phyloP scores from a whole-genome alignment of 345 rosid genomes.

The Eucalyptus victrix region DNA sequence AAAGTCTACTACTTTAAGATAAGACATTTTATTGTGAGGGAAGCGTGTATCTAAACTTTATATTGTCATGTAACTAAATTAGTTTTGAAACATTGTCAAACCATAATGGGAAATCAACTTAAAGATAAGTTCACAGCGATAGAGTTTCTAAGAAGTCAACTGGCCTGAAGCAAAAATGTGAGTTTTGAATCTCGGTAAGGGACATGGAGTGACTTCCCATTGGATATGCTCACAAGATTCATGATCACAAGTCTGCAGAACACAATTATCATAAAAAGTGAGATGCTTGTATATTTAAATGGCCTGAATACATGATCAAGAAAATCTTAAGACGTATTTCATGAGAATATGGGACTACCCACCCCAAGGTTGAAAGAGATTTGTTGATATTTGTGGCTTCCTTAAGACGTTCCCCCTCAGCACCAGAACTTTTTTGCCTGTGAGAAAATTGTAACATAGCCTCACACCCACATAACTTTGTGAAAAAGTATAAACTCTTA shows the following conservation, averaged over 20 bases:
- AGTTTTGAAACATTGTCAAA: not conserved
- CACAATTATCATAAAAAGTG: not conserved
- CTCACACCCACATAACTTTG: not conserved
- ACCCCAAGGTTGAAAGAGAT: slow-evolving; percentile 99
- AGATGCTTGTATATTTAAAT: not conserved
- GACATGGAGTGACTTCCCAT: slow-evolving; percentile 93
- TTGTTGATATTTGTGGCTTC: slow-evolving; percentile 98
- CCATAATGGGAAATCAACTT: not conserved
- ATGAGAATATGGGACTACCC: not conserved
- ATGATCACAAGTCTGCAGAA: slow-evolving; percentile 83
- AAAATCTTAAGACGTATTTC: not conserved
- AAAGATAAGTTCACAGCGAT: not conserved
- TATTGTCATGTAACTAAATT: not conserved
- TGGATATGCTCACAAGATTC: slow-evolving; percentile 93
- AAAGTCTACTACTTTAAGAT: not conserved
- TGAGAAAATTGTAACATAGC: not conserved
- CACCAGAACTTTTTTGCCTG: slow-evolving; percentile 98
- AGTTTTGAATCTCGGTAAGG: slow-evolving; percentile 99
- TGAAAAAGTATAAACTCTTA: not conserved
- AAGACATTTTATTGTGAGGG: not conserved
- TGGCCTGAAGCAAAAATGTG: slow-evolving; percentile 96
- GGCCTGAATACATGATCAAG: not conserved
- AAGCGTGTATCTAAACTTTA: not conserved
- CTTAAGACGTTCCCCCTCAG: slow-evolving; percentile 98
- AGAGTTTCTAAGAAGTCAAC: not conserved